Evolutionary conservation across 495 filamentous ascomycete genomes (phyloP), one percentile per base, ranked within the genome.

Genomic region (Darksidea phi): DNA sequence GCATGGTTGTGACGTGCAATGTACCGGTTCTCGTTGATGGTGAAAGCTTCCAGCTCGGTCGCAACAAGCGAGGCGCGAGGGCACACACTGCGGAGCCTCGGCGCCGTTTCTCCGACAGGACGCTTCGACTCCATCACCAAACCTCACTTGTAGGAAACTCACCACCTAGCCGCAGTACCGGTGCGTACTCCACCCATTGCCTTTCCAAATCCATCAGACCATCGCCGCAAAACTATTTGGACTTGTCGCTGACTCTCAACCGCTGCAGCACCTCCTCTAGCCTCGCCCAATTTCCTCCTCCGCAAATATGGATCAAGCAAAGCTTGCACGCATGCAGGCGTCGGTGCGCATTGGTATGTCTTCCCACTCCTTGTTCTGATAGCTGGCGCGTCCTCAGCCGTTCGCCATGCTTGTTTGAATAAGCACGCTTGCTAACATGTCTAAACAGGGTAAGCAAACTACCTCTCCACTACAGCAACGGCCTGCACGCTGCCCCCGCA

Each of bases 301-400:
- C 61, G 70, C 68, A 67, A 84, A 72, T 73, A 89, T 88, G 86
- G 83, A 85, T 81, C 76, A 83, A 68, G 85, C 86, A 74, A 86
- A 88, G 77, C 77, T 91, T 64, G 87, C 85, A 76, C 88, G 85
- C 79, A 86, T 91, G 77, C 87, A 88, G 73, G 81, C 81, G 75
- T 81, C 84, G 57, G 85, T 87, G 70, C 85, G 88, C 69, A 89
- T 88, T 76, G 88, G 88, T 90, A 82, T 69, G 87, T 88, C 8
- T 15, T 21, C 58, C 48, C 37, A 37, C 38, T 12, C 7, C 13
- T 41, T 13, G 10, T 54, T 62, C 54, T 67, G 8, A 21, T 20
- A 28, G 15, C 13, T n/a, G 42, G 10, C 28, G 3, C 10, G 28
- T n/a, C n/a, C 28, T 10, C 28, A 10, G 28, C 28, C 3, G 28